Evolutionary conservation across 2,329 filamentous ascomycete genomes (phyloP), one percentile per base, ranked within the genome.

Genomic region (Colletotrichum sp.): DNA sequence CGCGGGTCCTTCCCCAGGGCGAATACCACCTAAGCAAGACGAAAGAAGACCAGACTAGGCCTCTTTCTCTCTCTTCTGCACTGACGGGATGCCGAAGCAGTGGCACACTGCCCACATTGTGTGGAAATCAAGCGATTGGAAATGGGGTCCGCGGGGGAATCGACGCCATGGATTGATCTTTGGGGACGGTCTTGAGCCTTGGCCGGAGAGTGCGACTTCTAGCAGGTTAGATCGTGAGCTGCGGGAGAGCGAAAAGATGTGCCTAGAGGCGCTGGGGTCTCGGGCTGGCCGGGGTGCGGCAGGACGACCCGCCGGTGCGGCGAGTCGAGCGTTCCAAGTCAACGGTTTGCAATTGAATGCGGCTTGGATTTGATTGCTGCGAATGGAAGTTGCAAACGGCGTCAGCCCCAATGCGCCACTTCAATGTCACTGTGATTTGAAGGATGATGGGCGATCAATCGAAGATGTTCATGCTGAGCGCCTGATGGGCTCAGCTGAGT

Each of bases 231-330:
- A 15, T 48, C 24, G 4, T 48, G 63, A 66, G 48, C 39, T 30
- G 59, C 30, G 57, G 66, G 39, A 70, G 66, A 52, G 44, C n/a
- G n/a, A 52, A 52, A 22, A 52, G n/a, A 22, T 52, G 44, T 13
- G 3, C 3, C 52, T 22, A 22, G 65, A 68, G 26, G 55, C 34
- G n/a, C 55, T 28, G 67, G 71, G 63, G 32, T 52, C 39, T 73
- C 73, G 73, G 73, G 70, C 64, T 73, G 34, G 24, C 70, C 70
- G 73, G 70, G 64, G 26, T 44, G 73, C 64, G 34, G 73, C 32
- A 48, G 22, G 26, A 34, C 8, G 64, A 63, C 55, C 36, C 55
- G 36, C 57, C 24, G 36, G 36, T 22, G 24, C 34, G 52, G 36
- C 55, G 68, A 70, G 57, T 70, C 57, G 57, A 22, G 64, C 28